Conservation (phyloP, 139 green algal species). For the Asterochloris sp. region DNA sequence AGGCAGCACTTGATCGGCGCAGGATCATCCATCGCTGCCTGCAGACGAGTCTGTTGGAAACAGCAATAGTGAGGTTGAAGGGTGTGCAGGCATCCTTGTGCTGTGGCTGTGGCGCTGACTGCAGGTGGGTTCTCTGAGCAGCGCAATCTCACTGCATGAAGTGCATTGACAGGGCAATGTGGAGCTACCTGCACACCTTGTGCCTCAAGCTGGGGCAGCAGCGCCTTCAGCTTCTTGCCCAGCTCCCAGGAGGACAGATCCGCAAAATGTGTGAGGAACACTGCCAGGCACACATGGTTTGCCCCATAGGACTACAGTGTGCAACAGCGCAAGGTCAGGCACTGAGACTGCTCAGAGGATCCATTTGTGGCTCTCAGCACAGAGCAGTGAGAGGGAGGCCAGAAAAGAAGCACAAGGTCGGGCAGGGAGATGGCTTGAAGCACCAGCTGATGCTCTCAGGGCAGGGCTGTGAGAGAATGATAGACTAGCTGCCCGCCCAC, state of each 20-base stretch:
- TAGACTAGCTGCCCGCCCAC: background rate
- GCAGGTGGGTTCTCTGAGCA: background rate
- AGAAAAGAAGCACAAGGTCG: background rate
- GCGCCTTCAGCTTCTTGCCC: constrained; percentile 55
- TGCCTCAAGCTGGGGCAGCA: constrained; percentile 28
- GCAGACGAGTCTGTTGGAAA: no score
- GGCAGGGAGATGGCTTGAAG: background rate
- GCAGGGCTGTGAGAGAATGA: background rate
- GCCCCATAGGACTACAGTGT: constrained; percentile 3
- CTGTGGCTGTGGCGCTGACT: background rate
- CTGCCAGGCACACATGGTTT: constrained; percentile 29
- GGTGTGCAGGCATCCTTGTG: background rate
- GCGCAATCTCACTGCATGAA: background rate
- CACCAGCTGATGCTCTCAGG: background rate
- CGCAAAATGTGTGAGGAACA: constrained; percentile 75
- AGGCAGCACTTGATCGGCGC: background rate
- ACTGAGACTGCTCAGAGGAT: background rate
- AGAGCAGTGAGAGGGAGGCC: background rate
- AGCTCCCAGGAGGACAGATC: constrained; percentile 70
- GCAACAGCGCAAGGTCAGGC: background rate
- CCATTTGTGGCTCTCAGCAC: background rate
- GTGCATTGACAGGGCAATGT: background rate
- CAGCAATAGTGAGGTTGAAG: no score
- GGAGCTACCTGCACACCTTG: constrained; percentile 11
- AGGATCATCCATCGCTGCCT: background rate